Evolutionary conservation across 2,329 filamentous ascomycete species (phyloP), one percentile per base, ranked within the genome.

Genomic region (Diplodia seriata): DNA sequence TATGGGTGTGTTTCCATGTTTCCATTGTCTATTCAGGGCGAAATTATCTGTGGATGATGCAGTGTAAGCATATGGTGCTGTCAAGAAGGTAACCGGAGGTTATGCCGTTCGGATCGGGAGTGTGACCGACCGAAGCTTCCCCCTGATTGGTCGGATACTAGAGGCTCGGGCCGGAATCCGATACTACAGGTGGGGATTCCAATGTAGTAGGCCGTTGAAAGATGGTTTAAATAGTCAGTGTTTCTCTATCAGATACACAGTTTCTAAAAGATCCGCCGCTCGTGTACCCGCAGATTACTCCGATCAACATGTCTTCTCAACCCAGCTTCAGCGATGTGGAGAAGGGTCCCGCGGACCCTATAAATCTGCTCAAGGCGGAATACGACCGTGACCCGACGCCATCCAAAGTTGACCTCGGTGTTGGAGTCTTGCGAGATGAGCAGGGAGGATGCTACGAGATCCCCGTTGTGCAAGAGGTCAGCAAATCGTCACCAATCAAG

Each of bases 381-480:
- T 51, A 51, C 49, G 49, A 51, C 3, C 8, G n/a, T 26, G 49
- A 51, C 9, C n/a, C 49, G 11, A 51, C 49, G 1, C 49, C 49
- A 20, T 51, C 49, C 18, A 51, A 51, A 51, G 49, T 51, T 14
- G 49, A 51, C n/a, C 49, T 51, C n/a, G 49, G 49, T n/a, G 49
- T 51, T 6, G 49, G 49, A 26, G 49, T 51, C 2, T 26, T 51
- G 49, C 49, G 49, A 26, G 49, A 51, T 26, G 49, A 51, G 49
- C n/a, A 51, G 9, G 49, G 49, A 51, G 8, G 49, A 26, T 51
- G 49, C 49, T 51, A 51, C 49, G 49, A 51, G n/a, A 51, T 51
- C 8, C 49, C 49, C n/a, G 49, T 51, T 8, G 23, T 51, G 9
- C 49, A 51, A 20, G 49, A 51, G 49, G 49, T 51, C 11, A 51